Evolutionary conservation across 2,329 filamentous ascomycete species (phyloP), one percentile per base, ranked within the genome.

Genomic region (Exserohilum turcica): DNA sequence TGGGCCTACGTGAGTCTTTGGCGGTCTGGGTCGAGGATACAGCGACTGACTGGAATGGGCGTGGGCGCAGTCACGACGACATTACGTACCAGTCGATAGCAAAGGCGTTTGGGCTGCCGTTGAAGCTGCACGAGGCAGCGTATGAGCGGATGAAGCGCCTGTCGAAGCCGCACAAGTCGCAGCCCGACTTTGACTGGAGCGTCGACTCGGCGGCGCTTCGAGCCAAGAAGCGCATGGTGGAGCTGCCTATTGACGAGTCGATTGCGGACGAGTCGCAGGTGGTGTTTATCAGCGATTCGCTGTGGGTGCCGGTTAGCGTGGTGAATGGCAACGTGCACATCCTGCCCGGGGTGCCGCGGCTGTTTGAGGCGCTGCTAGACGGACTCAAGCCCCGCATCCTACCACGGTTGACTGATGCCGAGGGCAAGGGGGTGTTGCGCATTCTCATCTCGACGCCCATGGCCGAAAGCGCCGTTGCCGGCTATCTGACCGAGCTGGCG

Each of bases 71-170:
- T 50, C 93, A 97, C 79, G 94, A 99, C 75, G 94, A 99, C 72
- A 97, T 97, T 64, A 97, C 94, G 21, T 99, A 99, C 78, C 82
- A 90, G 70, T 93, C 91, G 33, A 95, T 99, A 72, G 92, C 91
- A 60, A 92, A 91, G 72, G 94, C 92, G 6, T 97, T 97, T 73
- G 78, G 80, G 37, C 80, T 97, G 6, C 84, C 87, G 12, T 79
- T 97, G 15, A 83, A 87, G 62, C 82, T 96, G 24, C 91, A 97
- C 78, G 78, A 90, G 37, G 84, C 85, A 52, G 87, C 92, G 0
- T 89, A 88, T 64, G 82, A 85, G 60, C 86, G 88, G 69, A 97
- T 97, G 94, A 92, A 90, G 77, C 81, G 78, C 56, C 81, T 96
- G 7, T 91, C 88, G 27, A 89, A 86, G 71, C 86, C 87, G 10